Base-by-base conservation (phyloP, 495 filamentous ascomycete species). In the Tuber umbilicatum region DNA sequence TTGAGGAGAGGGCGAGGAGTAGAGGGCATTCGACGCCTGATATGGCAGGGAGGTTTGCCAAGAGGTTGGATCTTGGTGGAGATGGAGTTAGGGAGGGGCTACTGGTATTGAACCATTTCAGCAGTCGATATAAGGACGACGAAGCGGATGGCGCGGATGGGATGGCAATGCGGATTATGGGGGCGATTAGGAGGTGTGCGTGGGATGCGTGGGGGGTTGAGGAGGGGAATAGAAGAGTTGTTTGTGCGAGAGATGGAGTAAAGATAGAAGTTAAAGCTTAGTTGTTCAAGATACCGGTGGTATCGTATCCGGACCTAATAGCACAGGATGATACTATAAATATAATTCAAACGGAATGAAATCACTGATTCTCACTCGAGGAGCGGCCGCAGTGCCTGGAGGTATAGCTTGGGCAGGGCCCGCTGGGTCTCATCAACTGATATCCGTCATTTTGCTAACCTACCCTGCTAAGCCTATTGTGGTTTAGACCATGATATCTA, bases 41-140 rank as follows among this genome's bases (percentile, higher is more conserved):
- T 74, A 81, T 81, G 79, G 79, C 79, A 16, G 79, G 78, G 45
- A 31, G 78, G 70, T 81, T 81, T 55, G 79, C 79, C 4, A 69
- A 27, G 42, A 72, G 71, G n/a, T 69, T 81, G 19, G 40, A 43
- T 31, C 23, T 81, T 19, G 79, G 78, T 0, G 68, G 21, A 39
- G 68, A 42, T 27, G 43, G n/a, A 27, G 21, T 16, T 12, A 73
- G 43, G 31, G 68, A 73, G 4, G 78, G 71, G 4, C 17, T 80
- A 16, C 41, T 81, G 31, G 45, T 81, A 10, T 72, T 81, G 37
- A 81, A 81, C 50, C 79, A 81, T 75, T 81, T 81, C 17, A 81
- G 78, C 14, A 67, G 70, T 1, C 73, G 79, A 60, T 81, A 81
- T 71, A 81, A 81, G 31, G 79, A 81, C 41, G 79, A 81, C 43